Evolutionary conservation across 805 yeast genomes (phyloP).

Genomic region (Starmerella floris): DNA sequence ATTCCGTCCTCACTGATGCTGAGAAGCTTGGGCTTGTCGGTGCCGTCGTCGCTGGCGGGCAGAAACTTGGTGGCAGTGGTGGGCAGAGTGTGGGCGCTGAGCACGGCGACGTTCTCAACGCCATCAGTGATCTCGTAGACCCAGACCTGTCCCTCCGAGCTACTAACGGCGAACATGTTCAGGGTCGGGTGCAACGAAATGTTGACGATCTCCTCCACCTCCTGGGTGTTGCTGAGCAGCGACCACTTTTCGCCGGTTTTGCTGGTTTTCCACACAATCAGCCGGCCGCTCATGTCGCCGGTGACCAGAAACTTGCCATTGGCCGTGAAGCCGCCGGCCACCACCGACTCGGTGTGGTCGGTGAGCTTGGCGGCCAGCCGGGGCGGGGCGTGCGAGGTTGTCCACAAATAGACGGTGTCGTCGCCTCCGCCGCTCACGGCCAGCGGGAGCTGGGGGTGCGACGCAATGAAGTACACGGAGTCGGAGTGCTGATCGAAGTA

Average conservation of each 20-base stretch:
- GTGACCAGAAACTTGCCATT: constrained; percentile 74
- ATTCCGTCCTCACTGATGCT: constrained; percentile 78
- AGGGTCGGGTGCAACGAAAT: constrained; percentile 64
- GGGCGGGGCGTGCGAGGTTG: constrained; percentile 65
- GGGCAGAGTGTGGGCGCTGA: constrained; percentile 56
- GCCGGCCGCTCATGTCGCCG: constrained; percentile 89
- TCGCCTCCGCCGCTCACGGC: constrained; percentile 96
- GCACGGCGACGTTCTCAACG: constrained; percentile 21
- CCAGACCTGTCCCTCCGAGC: constrained; percentile 88
- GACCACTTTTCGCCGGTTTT: constrained; percentile 80
- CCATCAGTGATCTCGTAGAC: constrained; percentile 59
- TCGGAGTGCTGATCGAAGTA: constrained; percentile 86
- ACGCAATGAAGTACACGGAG: constrained; percentile 66
- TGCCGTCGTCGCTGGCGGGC: constrained; percentile 33
- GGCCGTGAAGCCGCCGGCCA: constrained; percentile 66
- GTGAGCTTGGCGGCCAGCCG: constrained; percentile 58
- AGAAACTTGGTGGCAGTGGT: constrained; percentile 71
- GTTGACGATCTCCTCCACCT: constrained; percentile 85
- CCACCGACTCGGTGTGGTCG: constrained; percentile 81
- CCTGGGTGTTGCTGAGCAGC: constrained; percentile 55
- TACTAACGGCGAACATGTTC: constrained; percentile 77
- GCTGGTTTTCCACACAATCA: constrained; percentile 55
- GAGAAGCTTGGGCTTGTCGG: constrained; percentile 45
- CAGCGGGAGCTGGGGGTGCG: constrained; percentile 71
- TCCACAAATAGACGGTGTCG: constrained; percentile 79